Evolutionary conservation across 352 stramenopile genomes (phyloP), one percentile per base, ranked within the genome.

Genomic region (Plasmopara halstedii): DNA sequence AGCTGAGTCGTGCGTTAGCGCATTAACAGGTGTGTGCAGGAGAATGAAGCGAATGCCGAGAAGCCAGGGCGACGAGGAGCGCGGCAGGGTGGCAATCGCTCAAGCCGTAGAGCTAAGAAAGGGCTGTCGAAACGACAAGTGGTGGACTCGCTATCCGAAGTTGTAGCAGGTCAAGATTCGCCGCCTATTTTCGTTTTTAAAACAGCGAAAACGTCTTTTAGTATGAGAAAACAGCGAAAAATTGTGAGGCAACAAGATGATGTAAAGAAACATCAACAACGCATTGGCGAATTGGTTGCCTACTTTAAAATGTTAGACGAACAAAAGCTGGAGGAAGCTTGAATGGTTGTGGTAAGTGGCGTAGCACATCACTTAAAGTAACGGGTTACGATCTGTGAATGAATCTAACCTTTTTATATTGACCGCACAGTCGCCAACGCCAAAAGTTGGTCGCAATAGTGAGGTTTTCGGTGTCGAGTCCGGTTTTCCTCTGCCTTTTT

Each of bases 401-500:
- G 8, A 6, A 15, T 21, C 17, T 50, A 37, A 46, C 29, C n/a
- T 45, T 17, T 15, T 33, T 22, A 70, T 53, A 42, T n/a, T 19
- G 47, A 54, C 27, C 62, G 53, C 15, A 51, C 46, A 44, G 46
- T 65, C 5, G 68, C 71, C 32, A 88, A 45, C 7, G 49, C 48
- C 25, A 83, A 35, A 38, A 94, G 49, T 41, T 88, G 53, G 47
- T 91, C 79, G 56, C 79, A 91, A 42, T 81, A 86, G 20, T 45
- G 67, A 21, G 82, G 75, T 46, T 45, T 84, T 49, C 84, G 82
- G 37, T 91, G 77, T 20, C 79, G 78, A 37, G 41, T 74, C 10
- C 72, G 66, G 35, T 90, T 89, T 36, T 91, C 79, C 41, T 73
- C 42, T 14, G 81, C 78, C 33, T 93, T 93, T 45, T 86, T 88